Percentiles rank a stretch among this genome's conserved stretches.
Evolutionary conservation across 177 flowering plant species (phyloP).

Genomic region (Telopea speciosissima): DNA sequence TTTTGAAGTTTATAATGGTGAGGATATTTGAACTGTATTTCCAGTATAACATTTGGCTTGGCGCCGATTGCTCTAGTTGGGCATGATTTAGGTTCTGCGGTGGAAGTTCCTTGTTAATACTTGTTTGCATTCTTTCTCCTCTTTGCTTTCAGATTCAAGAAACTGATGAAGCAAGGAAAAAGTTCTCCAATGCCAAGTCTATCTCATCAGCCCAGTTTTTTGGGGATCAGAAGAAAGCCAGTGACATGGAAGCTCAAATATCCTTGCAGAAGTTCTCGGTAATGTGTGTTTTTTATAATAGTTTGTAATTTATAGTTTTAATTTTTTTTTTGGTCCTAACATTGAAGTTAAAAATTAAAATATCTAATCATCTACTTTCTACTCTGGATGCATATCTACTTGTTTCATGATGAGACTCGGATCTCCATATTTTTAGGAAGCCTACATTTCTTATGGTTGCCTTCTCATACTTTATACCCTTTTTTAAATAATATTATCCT

Average conservation of each 20-base stretch:
- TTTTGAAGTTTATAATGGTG: no score
- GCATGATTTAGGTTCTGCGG: no score
- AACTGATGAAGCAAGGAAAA: constrained; percentile 75
- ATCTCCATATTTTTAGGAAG: not conserved
- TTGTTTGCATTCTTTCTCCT: not conserved
- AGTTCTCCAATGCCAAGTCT: constrained; percentile 78
- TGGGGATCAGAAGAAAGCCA: constrained; percentile 43
- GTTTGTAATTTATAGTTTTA: no score
- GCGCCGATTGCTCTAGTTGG: no score
- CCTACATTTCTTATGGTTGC: not conserved
- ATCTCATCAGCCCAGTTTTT: constrained; percentile 75
- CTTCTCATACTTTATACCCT: not conserved
- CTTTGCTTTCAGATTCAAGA: constrained; percentile 42
- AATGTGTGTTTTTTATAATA: not conserved
- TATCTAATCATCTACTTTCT: no score
- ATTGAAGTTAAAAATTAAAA: no score
- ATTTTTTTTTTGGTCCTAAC: not conserved
- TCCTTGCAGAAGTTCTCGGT: constrained; percentile 45
- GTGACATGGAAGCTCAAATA: constrained; percentile 38
- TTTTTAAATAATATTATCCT: not conserved
- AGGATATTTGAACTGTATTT: no score
- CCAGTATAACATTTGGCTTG: no score
- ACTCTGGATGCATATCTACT: no score
- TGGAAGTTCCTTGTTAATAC: no score
- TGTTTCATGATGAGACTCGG: no score